These are phyloP conservation scores for Trypanosomatidae sp. DNA, from an alignment of 208 protist species.

Conservation along the genomic window DNA sequence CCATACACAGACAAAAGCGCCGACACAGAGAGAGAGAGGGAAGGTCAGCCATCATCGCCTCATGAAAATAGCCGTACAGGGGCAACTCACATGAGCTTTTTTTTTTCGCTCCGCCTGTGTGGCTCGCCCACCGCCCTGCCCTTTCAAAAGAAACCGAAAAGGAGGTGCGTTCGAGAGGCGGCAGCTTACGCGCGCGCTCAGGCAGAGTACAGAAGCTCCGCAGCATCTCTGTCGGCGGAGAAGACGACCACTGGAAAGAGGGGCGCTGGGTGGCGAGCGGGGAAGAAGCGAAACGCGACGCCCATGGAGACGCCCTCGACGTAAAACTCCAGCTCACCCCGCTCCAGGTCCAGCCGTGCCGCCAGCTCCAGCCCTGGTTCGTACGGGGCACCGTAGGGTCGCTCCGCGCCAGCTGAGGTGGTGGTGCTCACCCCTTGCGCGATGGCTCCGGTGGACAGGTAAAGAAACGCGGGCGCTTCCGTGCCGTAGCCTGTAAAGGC, in stretches of 20 bases:
- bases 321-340: slow-evolving; percentile 44
- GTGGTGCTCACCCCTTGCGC: slow-evolving; percentile 14
- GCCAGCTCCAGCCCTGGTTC: slow-evolving; percentile 41
- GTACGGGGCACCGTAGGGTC: slow-evolving; percentile 50
- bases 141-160: neutral
- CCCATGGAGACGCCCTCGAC: slow-evolving; percentile 51
- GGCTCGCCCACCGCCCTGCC: neutral
- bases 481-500: slow-evolving; percentile 32
- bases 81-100: neutral
- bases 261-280: slow-evolving; percentile 37
- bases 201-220: slow-evolving; percentile 33
- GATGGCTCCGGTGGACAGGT: slow-evolving; percentile 49
- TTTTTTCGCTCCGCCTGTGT: neutral
- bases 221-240: slow-evolving; percentile 37
- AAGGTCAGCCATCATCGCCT: neutral
- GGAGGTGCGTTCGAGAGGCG: neutral
- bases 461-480: slow-evolving; percentile 32
- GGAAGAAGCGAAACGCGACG: slow-evolving; percentile 57
- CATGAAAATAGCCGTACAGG: neutral
- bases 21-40: neutral
- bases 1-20: too few relatives aligned
- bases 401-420: neutral
- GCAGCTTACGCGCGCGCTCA: neutral
- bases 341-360: slow-evolving; percentile 41
- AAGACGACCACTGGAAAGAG: slow-evolving; percentile 67